Conservation (phyloP, 768 basidiomycete species). For the Panaeolus cyanescens region DNA sequence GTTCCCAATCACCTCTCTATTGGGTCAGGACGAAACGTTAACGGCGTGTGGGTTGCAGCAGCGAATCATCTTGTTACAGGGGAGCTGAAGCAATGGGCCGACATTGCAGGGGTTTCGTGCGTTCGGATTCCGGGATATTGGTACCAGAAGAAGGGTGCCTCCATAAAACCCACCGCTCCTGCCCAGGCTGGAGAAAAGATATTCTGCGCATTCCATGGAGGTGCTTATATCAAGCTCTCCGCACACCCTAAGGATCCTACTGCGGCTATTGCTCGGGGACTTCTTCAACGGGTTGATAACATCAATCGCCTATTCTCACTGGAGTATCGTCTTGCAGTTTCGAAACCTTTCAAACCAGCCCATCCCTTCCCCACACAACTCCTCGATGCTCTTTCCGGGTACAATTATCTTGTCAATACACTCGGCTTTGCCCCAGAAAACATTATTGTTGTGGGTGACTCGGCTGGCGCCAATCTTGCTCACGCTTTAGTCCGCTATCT, state of each 20-base stretch:
- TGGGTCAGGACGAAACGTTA: slow-evolving; percentile 37
- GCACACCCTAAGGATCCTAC: slow-evolving; percentile 58
- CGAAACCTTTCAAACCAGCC: slow-evolving; percentile 37
- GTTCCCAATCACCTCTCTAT: slow-evolving; percentile 44
- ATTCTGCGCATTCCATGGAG: slow-evolving; percentile 65
- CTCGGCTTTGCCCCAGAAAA: slow-evolving; percentile 59
- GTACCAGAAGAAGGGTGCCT: slow-evolving; percentile 43
- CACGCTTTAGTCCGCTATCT: slow-evolving; percentile 65
- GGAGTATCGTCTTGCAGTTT: slow-evolving; percentile 71
- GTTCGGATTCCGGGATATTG: slow-evolving; percentile 59
- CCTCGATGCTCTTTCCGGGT: slow-evolving; percentile 74
- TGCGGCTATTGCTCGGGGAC: slow-evolving; percentile 43
- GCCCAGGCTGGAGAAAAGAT: slow-evolving; percentile 56
- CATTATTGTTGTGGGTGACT: slow-evolving; percentile 74
- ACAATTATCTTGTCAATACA: slow-evolving; percentile 62
- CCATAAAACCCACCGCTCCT: slow-evolving; percentile 34
- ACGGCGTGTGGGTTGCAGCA: slow-evolving; percentile 52
- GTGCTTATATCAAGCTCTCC: slow-evolving; percentile 53
- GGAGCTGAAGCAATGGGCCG: slow-evolving; percentile 42
- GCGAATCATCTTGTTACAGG: slow-evolving; percentile 44
- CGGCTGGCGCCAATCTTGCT: slow-evolving; percentile 76
- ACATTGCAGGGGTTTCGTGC: slow-evolving; percentile 38
- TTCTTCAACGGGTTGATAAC: slow-evolving; percentile 45
- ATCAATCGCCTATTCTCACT: slow-evolving; percentile 57
- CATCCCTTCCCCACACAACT: slow-evolving; percentile 77